phyloP scores from a whole-genome alignment of 2,329 filamentous ascomycete genomes.

The Penicillium frequentans region DNA sequence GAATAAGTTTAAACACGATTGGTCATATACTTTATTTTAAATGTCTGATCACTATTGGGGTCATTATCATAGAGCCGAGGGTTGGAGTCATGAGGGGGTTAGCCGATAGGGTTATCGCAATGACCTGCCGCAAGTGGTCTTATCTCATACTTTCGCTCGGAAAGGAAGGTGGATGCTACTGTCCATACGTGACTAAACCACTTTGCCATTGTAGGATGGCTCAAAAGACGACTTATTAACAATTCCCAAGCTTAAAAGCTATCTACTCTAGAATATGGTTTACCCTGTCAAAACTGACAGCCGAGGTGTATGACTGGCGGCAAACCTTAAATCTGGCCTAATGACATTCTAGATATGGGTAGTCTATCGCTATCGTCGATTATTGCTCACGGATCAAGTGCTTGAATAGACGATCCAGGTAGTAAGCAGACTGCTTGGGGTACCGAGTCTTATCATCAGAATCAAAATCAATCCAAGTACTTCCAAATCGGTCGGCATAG shows the following conservation, averaged over 20 bases:
- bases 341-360: too few species aligned
- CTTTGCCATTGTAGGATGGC: background rate
- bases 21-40: background rate
- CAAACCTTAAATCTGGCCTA: background rate
- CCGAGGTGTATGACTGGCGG: background rate
- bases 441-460: slow-evolving; percentile 67
- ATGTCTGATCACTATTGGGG: background rate
- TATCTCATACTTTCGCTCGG: background rate
- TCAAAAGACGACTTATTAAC: too few species aligned
- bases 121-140: slow-evolving; percentile 13
- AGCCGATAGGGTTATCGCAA: slow-evolving; percentile 13
- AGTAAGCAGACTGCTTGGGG: slow-evolving; percentile 64
- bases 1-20: background rate
- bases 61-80: slow-evolving; percentile 1
- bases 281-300: background rate
- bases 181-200: background rate
- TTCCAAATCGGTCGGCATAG: slow-evolving; percentile 76
- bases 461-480: slow-evolving; percentile 73
- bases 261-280: background rate
- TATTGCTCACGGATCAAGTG: slow-evolving; percentile 51
- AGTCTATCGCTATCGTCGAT: background rate
- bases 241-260: too few species aligned
- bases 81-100: slow-evolving; percentile 21
- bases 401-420: slow-evolving; percentile 67
- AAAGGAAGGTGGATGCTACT: background rate